Evolutionary conservation across 148 eudicot species (phyloP).

Genomic region (Silene latifolia): DNA sequence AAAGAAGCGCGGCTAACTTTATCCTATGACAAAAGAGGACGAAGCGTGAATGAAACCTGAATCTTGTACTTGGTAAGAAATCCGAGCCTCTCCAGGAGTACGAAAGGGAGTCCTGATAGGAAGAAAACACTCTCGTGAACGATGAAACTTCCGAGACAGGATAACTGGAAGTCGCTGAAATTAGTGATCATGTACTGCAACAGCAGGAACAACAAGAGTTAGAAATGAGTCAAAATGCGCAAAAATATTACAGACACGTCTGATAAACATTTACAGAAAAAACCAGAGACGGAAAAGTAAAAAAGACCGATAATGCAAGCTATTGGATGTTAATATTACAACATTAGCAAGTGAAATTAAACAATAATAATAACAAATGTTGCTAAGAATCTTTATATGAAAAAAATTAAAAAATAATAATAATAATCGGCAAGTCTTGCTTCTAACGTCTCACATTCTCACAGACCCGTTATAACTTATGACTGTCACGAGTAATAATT

Average conservation of each 20-base stretch:
- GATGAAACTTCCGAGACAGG: constrained; percentile 85
- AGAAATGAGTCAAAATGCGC: too few relatives aligned
- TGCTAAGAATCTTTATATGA: too few relatives aligned
- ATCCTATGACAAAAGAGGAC: not conserved
- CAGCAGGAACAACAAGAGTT: constrained; percentile 7
- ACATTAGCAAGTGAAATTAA: too few relatives aligned
- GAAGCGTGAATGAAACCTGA: constrained; percentile 48
- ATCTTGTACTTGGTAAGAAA: constrained; percentile 91
- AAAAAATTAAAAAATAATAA: too few relatives aligned
- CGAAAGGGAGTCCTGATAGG: constrained; percentile 87
- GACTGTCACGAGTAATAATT: too few relatives aligned
- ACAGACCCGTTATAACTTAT: too few relatives aligned
- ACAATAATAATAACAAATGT: too few relatives aligned
- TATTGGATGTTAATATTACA: too few relatives aligned
- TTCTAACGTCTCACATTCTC: too few relatives aligned
- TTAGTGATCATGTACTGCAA: constrained; percentile 83
- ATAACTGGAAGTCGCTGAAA: constrained; percentile 92
- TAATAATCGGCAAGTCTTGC: too few relatives aligned
- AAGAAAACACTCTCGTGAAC: constrained; percentile 93
- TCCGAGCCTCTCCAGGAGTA: constrained; percentile 78
- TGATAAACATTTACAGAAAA: not conserved
- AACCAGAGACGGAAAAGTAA: not conserved
- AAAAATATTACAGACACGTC: not conserved
- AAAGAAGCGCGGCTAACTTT: too few relatives aligned
- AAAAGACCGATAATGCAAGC: too few relatives aligned